Evolutionary conservation across 495 filamentous ascomycete genomes (phyloP).

Genomic region (Thermothielavioides terrestris): DNA sequence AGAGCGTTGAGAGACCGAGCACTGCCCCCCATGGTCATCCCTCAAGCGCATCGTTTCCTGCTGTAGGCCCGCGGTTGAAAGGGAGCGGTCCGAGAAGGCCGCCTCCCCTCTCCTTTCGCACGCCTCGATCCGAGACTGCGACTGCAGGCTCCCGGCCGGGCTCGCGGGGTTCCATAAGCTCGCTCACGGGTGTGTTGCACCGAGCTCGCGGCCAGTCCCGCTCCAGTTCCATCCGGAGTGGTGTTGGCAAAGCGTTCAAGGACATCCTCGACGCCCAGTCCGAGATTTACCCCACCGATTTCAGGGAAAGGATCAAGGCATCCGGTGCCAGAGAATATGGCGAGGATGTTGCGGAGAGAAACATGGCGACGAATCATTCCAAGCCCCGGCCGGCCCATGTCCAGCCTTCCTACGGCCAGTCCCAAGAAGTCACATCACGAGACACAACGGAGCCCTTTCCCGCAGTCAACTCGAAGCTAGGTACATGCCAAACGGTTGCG

Average conservation of each 20-base stretch:
- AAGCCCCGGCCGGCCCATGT: constrained; percentile 24
- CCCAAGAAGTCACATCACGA: not conserved
- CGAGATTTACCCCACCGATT: constrained; percentile 37
- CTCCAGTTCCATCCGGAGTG: constrained; percentile 17
- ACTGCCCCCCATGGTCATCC: constrained; percentile 28
- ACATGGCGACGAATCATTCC: constrained; percentile 33
- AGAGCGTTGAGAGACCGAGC: constrained; percentile 26
- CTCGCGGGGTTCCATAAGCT: constrained; percentile 7
- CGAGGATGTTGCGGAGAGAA: constrained; percentile 49
- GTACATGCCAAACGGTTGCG: not conserved
- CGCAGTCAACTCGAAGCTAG: not conserved
- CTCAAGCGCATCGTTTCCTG: constrained; percentile 1
- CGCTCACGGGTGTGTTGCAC: not conserved
- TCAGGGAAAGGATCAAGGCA: constrained; percentile 37
- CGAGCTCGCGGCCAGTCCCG: constrained; percentile 6
- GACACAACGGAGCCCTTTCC: too few species aligned
- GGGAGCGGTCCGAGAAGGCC: constrained; percentile 8
- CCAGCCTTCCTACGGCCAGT: constrained; percentile 23
- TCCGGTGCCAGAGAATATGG: constrained; percentile 42
- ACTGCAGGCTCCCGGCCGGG: constrained; percentile 4
- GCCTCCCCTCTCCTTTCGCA: constrained; percentile 25
- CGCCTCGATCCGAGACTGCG: constrained; percentile 4
- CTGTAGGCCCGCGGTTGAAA: constrained; percentile 4
- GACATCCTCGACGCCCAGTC: constrained; percentile 47
- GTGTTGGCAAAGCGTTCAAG: constrained; percentile 25